A percentile compares a stretch with the other conserved stretches of the same genome.
Evolutionary conservation across 345 rosid species (phyloP).

Genomic region (Arabidopsis suecica): DNA sequence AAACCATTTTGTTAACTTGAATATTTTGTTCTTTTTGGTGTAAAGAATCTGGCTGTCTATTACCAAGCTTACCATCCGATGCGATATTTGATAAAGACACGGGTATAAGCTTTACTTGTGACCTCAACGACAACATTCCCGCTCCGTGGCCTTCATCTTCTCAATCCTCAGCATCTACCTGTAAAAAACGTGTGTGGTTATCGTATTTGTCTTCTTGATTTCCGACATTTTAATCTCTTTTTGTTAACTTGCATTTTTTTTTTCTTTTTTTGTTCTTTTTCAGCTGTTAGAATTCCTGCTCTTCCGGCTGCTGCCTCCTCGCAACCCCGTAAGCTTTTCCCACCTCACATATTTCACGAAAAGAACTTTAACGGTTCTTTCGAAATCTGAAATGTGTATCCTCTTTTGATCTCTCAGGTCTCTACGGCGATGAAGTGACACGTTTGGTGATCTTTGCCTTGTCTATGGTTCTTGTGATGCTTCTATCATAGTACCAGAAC

Average conservation of each 20-base stretch:
- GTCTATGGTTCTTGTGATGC: conserved; percentile 46
- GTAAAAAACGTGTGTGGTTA: conserved; percentile 69
- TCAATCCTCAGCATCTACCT: conserved; percentile 64
- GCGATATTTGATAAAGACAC: conserved; percentile 78
- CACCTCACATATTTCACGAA: neutral
- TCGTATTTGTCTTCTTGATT: neutral
- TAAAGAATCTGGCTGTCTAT: conserved; percentile 87
- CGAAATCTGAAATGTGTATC: neutral
- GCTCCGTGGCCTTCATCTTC: conserved; percentile 87
- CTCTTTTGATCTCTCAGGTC: conserved; percentile 53
- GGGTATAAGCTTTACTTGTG: conserved; percentile 94
- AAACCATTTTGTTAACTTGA: conserved; percentile 23
- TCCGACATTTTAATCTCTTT: neutral
- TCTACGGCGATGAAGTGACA: conserved; percentile 45
- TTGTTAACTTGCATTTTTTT: neutral
- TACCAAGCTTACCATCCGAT: conserved; percentile 97
- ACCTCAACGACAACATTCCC: conserved; percentile 93
- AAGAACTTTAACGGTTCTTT: neutral
- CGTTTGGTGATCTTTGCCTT: conserved; percentile 45
- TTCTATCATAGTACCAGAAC: conserved; percentile 37
- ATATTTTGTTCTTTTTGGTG: conserved; percentile 16
- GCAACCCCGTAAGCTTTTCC: conserved; percentile 59
- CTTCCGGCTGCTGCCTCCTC: conserved; percentile 93
- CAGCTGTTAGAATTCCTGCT: conserved; percentile 89
- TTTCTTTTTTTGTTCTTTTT: conserved; percentile 19